Evolutionary conservation across 192 early-diverging fungal genomes (phyloP).

Genomic region (Podochytrium sp.): DNA sequence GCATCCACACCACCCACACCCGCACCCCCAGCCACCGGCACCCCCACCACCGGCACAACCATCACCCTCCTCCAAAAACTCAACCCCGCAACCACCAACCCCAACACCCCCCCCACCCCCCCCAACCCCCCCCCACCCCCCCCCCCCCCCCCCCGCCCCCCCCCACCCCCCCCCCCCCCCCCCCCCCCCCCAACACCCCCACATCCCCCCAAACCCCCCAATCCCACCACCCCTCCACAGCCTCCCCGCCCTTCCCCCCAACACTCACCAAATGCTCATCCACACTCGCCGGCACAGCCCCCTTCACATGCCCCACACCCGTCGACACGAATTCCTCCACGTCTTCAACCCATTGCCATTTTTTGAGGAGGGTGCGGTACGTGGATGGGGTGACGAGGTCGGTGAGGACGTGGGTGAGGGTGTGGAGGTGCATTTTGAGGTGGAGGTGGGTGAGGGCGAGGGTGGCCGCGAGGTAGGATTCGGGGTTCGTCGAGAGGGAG

Average conservation of each 20-base stretch:
- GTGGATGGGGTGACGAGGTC: background rate
- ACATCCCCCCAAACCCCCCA: background rate
- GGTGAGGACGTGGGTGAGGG: background rate
- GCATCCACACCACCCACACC: background rate
- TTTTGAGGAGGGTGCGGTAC: background rate
- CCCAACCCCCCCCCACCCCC: no score
- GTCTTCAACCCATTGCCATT: slow-evolving; percentile 11
- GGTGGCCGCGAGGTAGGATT: slow-evolving; percentile 69
- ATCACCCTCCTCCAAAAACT: slow-evolving; percentile 25
- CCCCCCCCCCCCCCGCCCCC: background rate
- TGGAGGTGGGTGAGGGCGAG: slow-evolving; percentile 68
- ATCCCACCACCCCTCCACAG: background rate
- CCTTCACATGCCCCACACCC: background rate
- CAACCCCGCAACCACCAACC: slow-evolving; percentile 11
- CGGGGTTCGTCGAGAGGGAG: slow-evolving; percentile 76
- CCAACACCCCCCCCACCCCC: slow-evolving; percentile 10
- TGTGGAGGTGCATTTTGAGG: slow-evolving; percentile 49
- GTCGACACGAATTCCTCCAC: slow-evolving; percentile 9
- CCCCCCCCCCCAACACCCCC: background rate
- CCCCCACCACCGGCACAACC: background rate
- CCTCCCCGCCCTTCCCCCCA: background rate
- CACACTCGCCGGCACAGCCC: background rate
- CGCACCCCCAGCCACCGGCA: background rate
- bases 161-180: background rate
- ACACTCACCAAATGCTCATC: slow-evolving; percentile 12